These are phyloP conservation scores for Ceratobasidium sp. DNA, from an alignment of 1,284 basidiomycete species.

Conservation along the genomic window DNA sequence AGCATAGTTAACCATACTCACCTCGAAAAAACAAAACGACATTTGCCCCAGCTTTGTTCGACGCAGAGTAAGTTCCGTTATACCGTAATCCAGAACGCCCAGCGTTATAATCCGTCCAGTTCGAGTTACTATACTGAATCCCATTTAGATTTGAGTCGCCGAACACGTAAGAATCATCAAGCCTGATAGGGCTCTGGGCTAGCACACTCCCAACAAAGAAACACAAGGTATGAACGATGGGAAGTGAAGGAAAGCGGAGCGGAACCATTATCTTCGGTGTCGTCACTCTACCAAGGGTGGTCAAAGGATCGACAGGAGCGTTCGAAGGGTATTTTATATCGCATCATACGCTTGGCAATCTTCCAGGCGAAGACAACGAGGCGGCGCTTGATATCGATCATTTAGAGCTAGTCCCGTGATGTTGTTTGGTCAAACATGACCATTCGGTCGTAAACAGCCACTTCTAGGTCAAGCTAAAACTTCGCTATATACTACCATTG, in stretches of 20 bases:
- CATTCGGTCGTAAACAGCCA: too few species aligned
- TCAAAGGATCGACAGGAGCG: too few species aligned
- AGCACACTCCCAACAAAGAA: neutral
- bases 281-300: neutral
- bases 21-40: slow-evolving; percentile 24
- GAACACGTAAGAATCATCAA: slow-evolving; percentile 7
- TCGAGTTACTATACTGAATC: neutral
- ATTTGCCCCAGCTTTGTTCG: neutral
- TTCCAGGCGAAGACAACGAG: too few species aligned
- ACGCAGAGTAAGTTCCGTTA: neutral
- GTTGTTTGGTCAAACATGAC: too few species aligned
- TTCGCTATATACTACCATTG: too few species aligned
- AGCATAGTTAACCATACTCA: neutral
- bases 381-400: too few species aligned
- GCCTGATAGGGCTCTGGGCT: neutral
- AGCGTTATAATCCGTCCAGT: neutral
- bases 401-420: too few species aligned
- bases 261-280: neutral
- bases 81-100: neutral
- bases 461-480: too few species aligned
- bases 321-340: too few species aligned
- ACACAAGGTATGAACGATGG: neutral
- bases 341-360: too few species aligned
- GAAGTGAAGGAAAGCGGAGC: neutral
- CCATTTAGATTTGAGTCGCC: slow-evolving; percentile 4